phyloP scores from a whole-genome alignment of 345 rosid species.

The Camelina sativa region DNA sequence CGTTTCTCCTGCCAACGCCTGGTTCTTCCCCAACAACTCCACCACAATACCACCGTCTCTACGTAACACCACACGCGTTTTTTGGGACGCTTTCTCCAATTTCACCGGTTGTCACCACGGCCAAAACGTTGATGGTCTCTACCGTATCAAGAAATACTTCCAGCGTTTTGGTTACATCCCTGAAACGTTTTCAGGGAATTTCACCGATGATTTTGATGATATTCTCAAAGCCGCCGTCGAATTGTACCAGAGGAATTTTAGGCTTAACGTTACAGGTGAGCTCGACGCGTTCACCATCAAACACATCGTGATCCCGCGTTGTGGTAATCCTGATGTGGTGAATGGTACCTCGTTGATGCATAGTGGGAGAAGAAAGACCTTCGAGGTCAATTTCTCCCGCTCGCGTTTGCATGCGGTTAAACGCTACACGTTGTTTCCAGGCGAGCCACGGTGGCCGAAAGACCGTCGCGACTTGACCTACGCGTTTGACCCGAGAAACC shows the following conservation, averaged over 20 bases:
- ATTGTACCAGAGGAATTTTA: conserved; percentile 77
- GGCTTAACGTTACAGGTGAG: conserved; percentile 69
- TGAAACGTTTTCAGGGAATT: conserved; percentile 43
- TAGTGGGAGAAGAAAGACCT: conserved; percentile 49
- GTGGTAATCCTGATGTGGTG: conserved; percentile 88
- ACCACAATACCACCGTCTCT: conserved; percentile 41
- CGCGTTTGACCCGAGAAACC: conserved; percentile 60
- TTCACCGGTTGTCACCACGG: conserved; percentile 48
- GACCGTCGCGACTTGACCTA: conserved; percentile 58
- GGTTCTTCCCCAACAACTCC: conserved; percentile 48
- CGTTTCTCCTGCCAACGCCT: conserved; percentile 40
- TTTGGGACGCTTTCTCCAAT: conserved; percentile 45
- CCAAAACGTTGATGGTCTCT: conserved; percentile 42
- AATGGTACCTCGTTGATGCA: conserved; percentile 85
- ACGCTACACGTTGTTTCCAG: conserved; percentile 74
- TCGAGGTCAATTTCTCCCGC: conserved; percentile 44
- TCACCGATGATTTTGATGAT: conserved; percentile 77
- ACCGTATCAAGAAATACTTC: conserved; percentile 42
- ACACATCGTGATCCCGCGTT: conserved; percentile 71
- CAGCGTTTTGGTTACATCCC: conserved; percentile 49
- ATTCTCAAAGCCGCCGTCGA: conserved; percentile 61
- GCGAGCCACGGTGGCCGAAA: conserved; percentile 72
- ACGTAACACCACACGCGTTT: conserved; percentile 40
- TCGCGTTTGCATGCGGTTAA: conserved; percentile 56
- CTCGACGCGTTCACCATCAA: conserved; percentile 67